Evolutionary conservation across 352 stramenopile species (phyloP).

Genomic region (Blastocystis hominis): DNA sequence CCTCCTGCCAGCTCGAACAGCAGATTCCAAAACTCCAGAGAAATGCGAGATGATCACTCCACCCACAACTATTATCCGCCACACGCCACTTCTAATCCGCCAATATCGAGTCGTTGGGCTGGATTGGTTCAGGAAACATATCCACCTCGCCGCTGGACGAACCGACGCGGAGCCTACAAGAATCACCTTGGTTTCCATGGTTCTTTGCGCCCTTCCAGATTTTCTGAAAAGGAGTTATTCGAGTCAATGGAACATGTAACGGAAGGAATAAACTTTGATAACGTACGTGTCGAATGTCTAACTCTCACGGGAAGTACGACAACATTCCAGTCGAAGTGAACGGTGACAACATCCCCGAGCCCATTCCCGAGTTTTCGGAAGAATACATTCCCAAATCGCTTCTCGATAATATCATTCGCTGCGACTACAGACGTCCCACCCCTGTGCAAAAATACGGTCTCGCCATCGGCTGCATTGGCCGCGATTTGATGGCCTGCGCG

Average conservation of each 20-base stretch:
- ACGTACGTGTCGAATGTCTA: constrained; percentile 60
- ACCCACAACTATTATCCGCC: constrained; percentile 38
- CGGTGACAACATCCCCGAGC: constrained; percentile 81
- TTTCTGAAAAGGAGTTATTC: constrained; percentile 82
- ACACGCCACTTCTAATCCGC: not conserved
- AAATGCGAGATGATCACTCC: constrained; percentile 8
- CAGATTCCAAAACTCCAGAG: not conserved
- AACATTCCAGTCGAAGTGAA: constrained; percentile 91
- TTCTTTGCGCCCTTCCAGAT: constrained; percentile 77
- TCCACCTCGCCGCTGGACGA: not conserved
- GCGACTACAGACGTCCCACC: constrained; percentile 88
- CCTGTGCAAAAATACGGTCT: constrained; percentile 98
- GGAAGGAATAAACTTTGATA: constrained; percentile 95
- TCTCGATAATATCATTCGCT: constrained; percentile 78
- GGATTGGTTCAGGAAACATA: not conserved
- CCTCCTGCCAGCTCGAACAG: too few species aligned
- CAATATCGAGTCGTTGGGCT: constrained; percentile 40
- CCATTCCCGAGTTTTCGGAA: constrained; percentile 76
- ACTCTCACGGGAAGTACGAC: constrained; percentile 72
- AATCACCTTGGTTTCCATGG: constrained; percentile 94
- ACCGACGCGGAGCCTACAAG: constrained; percentile 64
- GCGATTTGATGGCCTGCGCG: constrained; percentile 96
- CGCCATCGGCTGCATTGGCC: constrained; percentile 80
- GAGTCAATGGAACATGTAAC: constrained; percentile 73
- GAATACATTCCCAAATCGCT: constrained; percentile 81